phyloP scores from a whole-genome alignment of 257 asterid species.

The Ballota nigra region DNA sequence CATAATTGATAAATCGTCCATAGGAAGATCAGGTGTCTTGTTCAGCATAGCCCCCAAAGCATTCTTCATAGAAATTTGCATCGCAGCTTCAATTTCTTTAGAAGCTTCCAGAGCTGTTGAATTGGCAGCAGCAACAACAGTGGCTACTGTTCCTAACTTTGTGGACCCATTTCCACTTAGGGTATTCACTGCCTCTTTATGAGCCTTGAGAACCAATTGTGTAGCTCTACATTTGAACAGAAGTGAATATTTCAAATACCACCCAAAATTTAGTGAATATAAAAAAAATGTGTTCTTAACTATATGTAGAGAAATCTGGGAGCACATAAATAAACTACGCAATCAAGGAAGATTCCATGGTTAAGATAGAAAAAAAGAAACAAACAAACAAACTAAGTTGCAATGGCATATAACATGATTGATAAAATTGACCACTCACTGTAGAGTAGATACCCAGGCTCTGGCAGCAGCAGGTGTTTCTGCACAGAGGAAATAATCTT shows the following conservation, averaged over 20 bases:
- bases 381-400: neutral
- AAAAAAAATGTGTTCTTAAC: slow-evolving; percentile 10
- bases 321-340: neutral
- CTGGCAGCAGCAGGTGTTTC: slow-evolving; percentile 95
- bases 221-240: slow-evolving; percentile 64
- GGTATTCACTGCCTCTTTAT: slow-evolving; percentile 96
- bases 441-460: slow-evolving; percentile 97
- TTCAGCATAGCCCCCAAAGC: slow-evolving; percentile 88
- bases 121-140: slow-evolving; percentile 99
- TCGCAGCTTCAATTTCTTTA: slow-evolving; percentile 93
- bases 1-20: slow-evolving; percentile 97
- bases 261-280: neutral
- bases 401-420: slow-evolving; percentile 14
- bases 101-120: slow-evolving; percentile 95
- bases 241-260: slow-evolving; percentile 12
- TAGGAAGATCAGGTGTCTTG: slow-evolving; percentile 64
- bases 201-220: slow-evolving; percentile 91
- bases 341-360: neutral
- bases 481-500: slow-evolving; percentile 91
- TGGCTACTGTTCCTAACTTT: slow-evolving; percentile 90
- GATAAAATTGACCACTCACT: slow-evolving; percentile 60
- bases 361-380: neutral
- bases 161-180: slow-evolving; percentile 95
- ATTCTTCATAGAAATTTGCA: slow-evolving; percentile 89
- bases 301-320: neutral